Evolutionary conservation across 768 basidiomycete genomes (phyloP).

Genomic region (Suillus discolor): DNA sequence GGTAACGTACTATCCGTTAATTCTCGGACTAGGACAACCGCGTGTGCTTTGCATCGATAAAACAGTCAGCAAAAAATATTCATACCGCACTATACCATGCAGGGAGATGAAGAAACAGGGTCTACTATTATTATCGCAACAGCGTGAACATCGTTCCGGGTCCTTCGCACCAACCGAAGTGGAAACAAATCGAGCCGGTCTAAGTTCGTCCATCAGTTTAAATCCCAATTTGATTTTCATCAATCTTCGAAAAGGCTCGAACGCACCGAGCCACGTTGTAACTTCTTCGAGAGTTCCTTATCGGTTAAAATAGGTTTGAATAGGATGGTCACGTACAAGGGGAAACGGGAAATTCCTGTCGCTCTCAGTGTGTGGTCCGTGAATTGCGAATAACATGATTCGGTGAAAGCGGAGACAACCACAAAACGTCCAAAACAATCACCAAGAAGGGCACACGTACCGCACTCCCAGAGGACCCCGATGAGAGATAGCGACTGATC

Average conservation of each 20-base stretch:
- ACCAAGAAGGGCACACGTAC: background rate
- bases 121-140: constrained; percentile 1
- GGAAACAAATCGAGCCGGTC: constrained; percentile 1
- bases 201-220: constrained; percentile 5
- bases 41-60: background rate
- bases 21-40: constrained; percentile 1
- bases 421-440: background rate
- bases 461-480: background rate
- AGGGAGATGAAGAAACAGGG: constrained; percentile 3
- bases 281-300: constrained; percentile 2
- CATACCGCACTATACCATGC: constrained; percentile 14
- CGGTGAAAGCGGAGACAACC: background rate
- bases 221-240: constrained; percentile 2
- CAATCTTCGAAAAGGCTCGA: background rate
- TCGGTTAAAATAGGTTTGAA: background rate
- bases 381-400: background rate
- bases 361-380: background rate
- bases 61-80: constrained; percentile 5
- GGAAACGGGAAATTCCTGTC: background rate
- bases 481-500: background rate
- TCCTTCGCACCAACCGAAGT: background rate
- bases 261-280: background rate
- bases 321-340: background rate
- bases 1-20: constrained; percentile 1
- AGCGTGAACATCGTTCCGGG: constrained; percentile 2